Percentiles rank a stretch among this genome's conserved stretches.
Conservation (phyloP, 2,329 filamentous ascomycete genomes). For the Alternaria brassicicola region DNA sequence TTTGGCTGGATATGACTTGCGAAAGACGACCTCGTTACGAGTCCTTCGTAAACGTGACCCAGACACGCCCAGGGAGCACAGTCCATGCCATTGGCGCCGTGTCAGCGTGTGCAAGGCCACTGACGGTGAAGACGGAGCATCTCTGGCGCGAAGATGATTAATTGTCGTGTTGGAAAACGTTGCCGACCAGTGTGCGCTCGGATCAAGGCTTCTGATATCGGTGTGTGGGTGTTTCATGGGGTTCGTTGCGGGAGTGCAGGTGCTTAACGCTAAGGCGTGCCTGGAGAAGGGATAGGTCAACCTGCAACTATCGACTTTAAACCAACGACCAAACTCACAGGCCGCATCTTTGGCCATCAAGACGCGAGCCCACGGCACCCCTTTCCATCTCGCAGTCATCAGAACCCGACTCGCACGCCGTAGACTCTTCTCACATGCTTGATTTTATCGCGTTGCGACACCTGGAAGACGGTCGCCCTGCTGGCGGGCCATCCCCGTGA, state of each 20-base stretch:
- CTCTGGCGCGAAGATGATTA: not conserved
- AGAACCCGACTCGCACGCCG: slow-evolving; percentile 33
- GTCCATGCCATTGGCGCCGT: not conserved
- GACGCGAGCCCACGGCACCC: slow-evolving; percentile 33
- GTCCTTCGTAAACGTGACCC: not conserved
- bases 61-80: not conserved
- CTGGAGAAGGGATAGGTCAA: slow-evolving; percentile 16
- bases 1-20: not conserved
- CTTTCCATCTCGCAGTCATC: slow-evolving; percentile 46
- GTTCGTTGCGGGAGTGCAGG: slow-evolving; percentile 10
- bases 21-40: not conserved
- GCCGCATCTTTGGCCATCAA: slow-evolving; percentile 46
- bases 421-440: slow-evolving; percentile 48
- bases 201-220: slow-evolving; percentile 10
- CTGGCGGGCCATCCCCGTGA: slow-evolving; percentile 47
- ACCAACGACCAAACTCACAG: slow-evolving; percentile 16
- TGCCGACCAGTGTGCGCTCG: not conserved
- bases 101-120: not conserved
- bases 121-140: not conserved
- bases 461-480: slow-evolving; percentile 49
- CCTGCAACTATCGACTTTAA: slow-evolving; percentile 10
- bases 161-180: not conserved
- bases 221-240: slow-evolving; percentile 11
- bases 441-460: slow-evolving; percentile 47
- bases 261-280: slow-evolving; percentile 15